phyloP scores from a whole-genome alignment of 2,329 filamentous ascomycete genomes.

The Dactylellina cionopaga region DNA sequence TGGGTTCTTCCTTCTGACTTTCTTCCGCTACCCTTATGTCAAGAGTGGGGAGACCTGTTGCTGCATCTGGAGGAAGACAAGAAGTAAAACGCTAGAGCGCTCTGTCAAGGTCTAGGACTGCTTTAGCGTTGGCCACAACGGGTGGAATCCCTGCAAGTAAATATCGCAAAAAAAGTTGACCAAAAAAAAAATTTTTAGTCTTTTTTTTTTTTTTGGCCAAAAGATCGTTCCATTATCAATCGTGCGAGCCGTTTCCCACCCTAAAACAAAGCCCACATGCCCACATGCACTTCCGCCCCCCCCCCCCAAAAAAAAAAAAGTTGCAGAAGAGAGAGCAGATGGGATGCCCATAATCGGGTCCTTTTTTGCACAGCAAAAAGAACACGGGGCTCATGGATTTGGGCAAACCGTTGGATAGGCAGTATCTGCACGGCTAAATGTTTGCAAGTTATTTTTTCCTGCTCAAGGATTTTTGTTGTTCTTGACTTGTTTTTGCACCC shows the following conservation, averaged over 20 bases:
- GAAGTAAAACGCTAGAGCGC: slow-evolving; percentile 50
- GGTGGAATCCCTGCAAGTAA: slow-evolving; percentile 47
- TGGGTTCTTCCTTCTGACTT: slow-evolving; percentile 41
- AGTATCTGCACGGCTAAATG: slow-evolving; percentile 35
- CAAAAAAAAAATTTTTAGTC: slow-evolving; percentile 15
- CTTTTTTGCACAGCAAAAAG: slow-evolving; percentile 21
- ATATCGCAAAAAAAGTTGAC: slow-evolving; percentile 47
- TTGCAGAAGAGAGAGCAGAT: too few relatives aligned
- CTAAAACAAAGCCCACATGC: slow-evolving; percentile 48
- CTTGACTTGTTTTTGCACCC: slow-evolving; percentile 1
- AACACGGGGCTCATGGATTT: slow-evolving; percentile 13
- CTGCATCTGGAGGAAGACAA: slow-evolving; percentile 53
- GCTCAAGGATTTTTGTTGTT: slow-evolving; percentile 2
- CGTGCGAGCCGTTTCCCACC: slow-evolving; percentile 44
- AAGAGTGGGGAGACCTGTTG: slow-evolving; percentile 53
- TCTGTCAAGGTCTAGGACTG: slow-evolving; percentile 49
- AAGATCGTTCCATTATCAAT: slow-evolving; percentile 39
- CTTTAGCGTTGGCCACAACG: slow-evolving; percentile 53
- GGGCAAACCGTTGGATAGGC: slow-evolving; percentile 23
- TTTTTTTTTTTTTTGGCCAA: slow-evolving; percentile 30
- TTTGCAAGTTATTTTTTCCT: slow-evolving; percentile 32
- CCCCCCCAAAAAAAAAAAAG: background rate
- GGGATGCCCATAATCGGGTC: slow-evolving; percentile 7
- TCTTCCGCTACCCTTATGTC: slow-evolving; percentile 51
- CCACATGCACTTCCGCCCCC: slow-evolving; percentile 18